Percentiles rank a stretch among this genome's conserved stretches.
Conservation (phyloP, 768 basidiomycete genomes). For the Pholiota molesta region DNA sequence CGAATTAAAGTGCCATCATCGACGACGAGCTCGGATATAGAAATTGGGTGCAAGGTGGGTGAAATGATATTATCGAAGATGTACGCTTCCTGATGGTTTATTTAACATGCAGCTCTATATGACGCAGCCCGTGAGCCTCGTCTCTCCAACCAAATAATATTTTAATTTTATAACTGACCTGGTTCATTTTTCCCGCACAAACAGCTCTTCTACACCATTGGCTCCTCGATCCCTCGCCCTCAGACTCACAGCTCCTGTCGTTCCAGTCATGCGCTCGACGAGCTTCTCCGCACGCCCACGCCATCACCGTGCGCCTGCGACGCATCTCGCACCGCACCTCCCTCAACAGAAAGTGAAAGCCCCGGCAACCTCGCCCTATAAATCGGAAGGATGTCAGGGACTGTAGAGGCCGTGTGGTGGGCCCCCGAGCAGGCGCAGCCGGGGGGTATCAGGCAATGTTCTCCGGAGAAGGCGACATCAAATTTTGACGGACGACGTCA, state of each 20-base stretch:
- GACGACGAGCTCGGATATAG: background rate
- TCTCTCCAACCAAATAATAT: background rate
- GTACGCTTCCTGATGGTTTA: background rate
- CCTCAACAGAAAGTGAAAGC: background rate
- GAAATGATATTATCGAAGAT: background rate
- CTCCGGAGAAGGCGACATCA: background rate
- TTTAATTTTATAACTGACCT: background rate
- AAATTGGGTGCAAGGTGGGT: background rate
- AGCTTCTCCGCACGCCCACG: background rate
- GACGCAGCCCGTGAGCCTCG: background rate
- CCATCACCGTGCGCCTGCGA: background rate
- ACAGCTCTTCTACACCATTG: background rate
- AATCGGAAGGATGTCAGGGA: background rate
- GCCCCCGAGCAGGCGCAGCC: background rate
- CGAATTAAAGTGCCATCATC: background rate
- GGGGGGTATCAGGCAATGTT: background rate
- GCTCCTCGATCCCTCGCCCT: background rate
- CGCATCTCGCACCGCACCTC: background rate
- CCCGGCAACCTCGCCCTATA: background rate
- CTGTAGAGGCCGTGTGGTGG: background rate
- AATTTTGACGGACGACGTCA: background rate
- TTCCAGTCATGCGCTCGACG: background rate
- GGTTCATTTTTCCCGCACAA: background rate
- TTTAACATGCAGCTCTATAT: background rate
- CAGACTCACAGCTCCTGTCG: background rate